Percentiles rank a stretch among this genome's conserved stretches.
Conservation (phyloP, 257 asterid species). For the Solanum bulbocastanum region DNA sequence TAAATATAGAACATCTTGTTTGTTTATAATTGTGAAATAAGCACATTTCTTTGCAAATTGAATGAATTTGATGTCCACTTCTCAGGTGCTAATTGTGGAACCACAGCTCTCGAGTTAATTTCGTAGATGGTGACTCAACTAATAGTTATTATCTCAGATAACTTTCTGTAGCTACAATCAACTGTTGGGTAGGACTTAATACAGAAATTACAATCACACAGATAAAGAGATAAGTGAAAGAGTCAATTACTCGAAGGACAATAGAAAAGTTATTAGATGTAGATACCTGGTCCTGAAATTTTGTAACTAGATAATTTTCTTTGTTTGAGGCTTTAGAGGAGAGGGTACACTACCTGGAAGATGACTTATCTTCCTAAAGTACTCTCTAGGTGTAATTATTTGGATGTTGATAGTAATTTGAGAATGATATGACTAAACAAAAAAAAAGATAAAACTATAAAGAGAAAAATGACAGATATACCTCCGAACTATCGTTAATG, state of each 20-base stretch:
- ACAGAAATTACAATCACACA: not conserved
- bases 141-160: not conserved
- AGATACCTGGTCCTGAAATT: not conserved
- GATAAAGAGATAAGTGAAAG: not conserved
- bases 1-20: not conserved
- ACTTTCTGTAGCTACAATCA: not conserved
- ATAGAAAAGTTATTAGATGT: not conserved
- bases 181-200: not conserved
- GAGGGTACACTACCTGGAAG: not conserved
- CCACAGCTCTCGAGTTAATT: not conserved
- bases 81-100: not conserved
- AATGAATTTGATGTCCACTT: not conserved
- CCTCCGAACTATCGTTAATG: too few relatives aligned
- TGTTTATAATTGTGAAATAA: not conserved
- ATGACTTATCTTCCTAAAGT: not conserved
- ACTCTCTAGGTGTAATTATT: too few relatives aligned
- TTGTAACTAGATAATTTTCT: not conserved
- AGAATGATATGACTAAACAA: fast-evolving
- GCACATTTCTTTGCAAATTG: not conserved
- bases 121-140: not conserved
- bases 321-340: not conserved
- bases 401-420: not conserved
- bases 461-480: too few relatives aligned
- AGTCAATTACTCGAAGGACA: not conserved
- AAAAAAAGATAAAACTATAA: not conserved